These are phyloP conservation scores for Penicillium glabrum DNA, from an alignment of 2,329 filamentous ascomycete species.

Conservation along the genomic window DNA sequence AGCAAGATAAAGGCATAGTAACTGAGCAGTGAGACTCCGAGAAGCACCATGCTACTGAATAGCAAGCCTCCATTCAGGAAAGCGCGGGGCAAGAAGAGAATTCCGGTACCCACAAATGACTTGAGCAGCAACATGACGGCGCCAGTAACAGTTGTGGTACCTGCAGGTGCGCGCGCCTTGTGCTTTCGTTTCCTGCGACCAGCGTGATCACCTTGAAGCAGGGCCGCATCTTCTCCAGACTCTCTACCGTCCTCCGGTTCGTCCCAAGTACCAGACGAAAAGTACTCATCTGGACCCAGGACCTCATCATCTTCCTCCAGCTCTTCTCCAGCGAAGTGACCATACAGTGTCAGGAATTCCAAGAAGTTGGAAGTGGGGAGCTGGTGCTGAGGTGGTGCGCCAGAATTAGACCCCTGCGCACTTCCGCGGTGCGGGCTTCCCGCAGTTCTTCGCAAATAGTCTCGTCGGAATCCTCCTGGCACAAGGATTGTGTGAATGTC, in stretches of 20 bases:
- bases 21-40: constrained; percentile 79
- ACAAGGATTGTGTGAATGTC: constrained; percentile 90
- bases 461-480: constrained; percentile 88
- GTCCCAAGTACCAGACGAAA: constrained; percentile 73
- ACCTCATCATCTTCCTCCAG: constrained; percentile 95
- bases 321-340: constrained; percentile 96
- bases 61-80: constrained; percentile 97
- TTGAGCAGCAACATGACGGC: constrained; percentile 87
- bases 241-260: constrained; percentile 61
- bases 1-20: constrained; percentile 98
- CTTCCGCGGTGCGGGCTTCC: constrained; percentile 59
- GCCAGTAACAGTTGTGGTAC: constrained; percentile 74
- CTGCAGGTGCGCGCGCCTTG: constrained; percentile 70
- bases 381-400: constrained; percentile 50
- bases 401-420: constrained; percentile 38
- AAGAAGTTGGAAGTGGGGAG: constrained; percentile 90
- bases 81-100: constrained; percentile 87
- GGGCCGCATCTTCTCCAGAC: constrained; percentile 81
- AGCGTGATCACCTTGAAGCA: constrained; percentile 69
- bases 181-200: constrained; percentile 72
- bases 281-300: constrained; percentile 84
- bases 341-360: constrained; percentile 92
- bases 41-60: constrained; percentile 89
- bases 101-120: constrained; percentile 95
- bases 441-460: constrained; percentile 78